Base-by-base conservation (phyloP, 2,329 filamentous ascomycete species). In the Rhynchosporium agropyri region DNA sequence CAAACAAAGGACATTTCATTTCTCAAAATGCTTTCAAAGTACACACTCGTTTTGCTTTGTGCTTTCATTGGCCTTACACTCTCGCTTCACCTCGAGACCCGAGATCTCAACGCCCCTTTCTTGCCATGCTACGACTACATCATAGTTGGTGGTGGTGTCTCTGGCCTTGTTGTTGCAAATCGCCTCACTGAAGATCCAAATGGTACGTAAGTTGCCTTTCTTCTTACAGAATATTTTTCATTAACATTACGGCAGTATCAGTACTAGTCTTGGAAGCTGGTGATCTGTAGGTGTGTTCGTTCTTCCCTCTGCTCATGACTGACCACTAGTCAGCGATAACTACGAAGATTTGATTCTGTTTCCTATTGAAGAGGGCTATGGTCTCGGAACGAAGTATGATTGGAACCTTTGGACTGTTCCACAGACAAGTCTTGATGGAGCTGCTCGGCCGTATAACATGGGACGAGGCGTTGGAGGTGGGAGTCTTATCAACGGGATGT, bases 121-220 rank as follows among this genome's bases (percentile, higher is more conserved):
- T 43, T 71, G 15, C 63, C 63, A 42, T 71, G 69, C 59, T 77
- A 78, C 58, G 74, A 77, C 61, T 78, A 76, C 58, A 70, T 81
- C 15, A 72, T 82, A 46, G 73, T 80, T 31, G 80, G 80, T 3
- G 80, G 80, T 20, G 80, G 80, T 4, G 74, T 77, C 33, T 78
- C 78, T 40, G 79, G 80, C 29, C 74, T 82, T 10, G 76, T 78
- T 1, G 70, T 82, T 33, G 78, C 78, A 29, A 76, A 76, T 29
- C 71, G 79, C 3, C 71, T 83, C 49, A 76, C 76, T 20, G 79
- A 80, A 67, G 72, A 71, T 54, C 66, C 69, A 2, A 59, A 59
- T 59, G 64, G 69, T 65, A 58, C 31, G 45, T 2, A 58, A 20
- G 26, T 43, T 20, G 28, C 26, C 15, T 10, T 9, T 26, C 20